Conservation (phyloP, 257 asterid genomes). For the Penstemon davidsonii region DNA sequence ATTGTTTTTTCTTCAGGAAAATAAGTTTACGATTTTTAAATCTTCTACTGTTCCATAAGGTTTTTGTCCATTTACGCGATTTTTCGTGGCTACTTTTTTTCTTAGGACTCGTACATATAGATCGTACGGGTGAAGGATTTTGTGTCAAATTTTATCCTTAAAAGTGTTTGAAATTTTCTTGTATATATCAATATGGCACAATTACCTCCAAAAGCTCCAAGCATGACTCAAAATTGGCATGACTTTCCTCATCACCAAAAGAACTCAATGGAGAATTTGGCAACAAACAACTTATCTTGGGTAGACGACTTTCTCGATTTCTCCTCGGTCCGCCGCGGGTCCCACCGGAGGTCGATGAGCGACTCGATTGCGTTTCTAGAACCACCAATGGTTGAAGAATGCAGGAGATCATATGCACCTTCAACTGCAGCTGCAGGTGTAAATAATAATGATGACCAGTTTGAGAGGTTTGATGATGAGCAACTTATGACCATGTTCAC, state of each 20-base stretch:
- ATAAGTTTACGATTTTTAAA: too few species aligned
- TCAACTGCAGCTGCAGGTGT: background rate
- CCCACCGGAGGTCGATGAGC: slow-evolving; percentile 78
- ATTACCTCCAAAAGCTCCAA: slow-evolving; percentile 82
- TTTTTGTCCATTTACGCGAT: too few species aligned
- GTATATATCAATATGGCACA: slow-evolving; percentile 66
- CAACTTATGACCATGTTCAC: slow-evolving; percentile 86
- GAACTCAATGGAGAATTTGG: slow-evolving; percentile 34
- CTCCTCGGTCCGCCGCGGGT: slow-evolving; percentile 64
- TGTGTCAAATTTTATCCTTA: too few species aligned
- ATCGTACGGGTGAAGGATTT: too few species aligned
- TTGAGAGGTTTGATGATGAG: slow-evolving; percentile 79
- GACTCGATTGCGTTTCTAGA: slow-evolving; percentile 82
- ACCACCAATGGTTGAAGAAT: slow-evolving; percentile 64
- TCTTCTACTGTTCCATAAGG: background rate
- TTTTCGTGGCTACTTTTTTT: too few species aligned
- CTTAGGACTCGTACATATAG: too few species aligned
- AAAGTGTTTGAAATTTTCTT: background rate
- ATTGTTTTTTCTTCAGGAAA: background rate
- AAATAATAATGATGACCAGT: slow-evolving; percentile 28
- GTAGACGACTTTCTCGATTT: slow-evolving; percentile 82
- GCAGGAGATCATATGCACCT: slow-evolving; percentile 47
- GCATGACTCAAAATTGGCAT: slow-evolving; percentile 59
- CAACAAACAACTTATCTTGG: slow-evolving; percentile 49
- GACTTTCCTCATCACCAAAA: slow-evolving; percentile 49